These are phyloP conservation scores for Candida mattraensis DNA, from an alignment of 805 yeast genomes.

Conservation along the genomic window DNA sequence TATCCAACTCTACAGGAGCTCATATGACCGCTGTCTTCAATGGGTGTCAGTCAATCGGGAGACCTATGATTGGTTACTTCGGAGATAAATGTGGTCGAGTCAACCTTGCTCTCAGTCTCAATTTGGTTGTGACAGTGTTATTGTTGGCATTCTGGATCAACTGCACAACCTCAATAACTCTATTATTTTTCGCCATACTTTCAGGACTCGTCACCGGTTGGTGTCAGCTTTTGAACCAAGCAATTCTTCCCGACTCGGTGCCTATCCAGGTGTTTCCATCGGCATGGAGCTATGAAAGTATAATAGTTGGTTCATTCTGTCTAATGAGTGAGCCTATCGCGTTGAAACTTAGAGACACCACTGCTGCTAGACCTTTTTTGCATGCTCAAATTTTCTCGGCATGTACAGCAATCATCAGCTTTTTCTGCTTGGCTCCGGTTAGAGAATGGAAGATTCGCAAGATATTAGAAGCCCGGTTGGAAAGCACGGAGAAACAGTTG, in stretches of 20 bases:
- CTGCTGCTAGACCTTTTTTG: slow-evolving; percentile 43
- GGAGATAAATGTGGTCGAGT: slow-evolving; percentile 49
- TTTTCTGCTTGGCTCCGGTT: slow-evolving; percentile 42
- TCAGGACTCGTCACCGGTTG: slow-evolving; percentile 49
- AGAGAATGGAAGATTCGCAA: slow-evolving; percentile 53
- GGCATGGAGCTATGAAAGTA: slow-evolving; percentile 29
- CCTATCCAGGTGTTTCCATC: slow-evolving; percentile 29
- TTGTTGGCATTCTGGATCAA: slow-evolving; percentile 47
- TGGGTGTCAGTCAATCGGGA: slow-evolving; percentile 47
- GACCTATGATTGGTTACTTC: slow-evolving; percentile 46
- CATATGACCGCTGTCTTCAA: slow-evolving; percentile 45
- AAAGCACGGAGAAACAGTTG: slow-evolving; percentile 9
- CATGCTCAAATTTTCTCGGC: slow-evolving; percentile 65
- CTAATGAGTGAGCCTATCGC: slow-evolving; percentile 33
- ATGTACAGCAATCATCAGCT: slow-evolving; percentile 42
- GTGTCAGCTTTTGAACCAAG: slow-evolving; percentile 33
- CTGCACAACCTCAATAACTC: slow-evolving; percentile 33
- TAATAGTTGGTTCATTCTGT: slow-evolving; percentile 29
- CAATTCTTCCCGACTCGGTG: slow-evolving; percentile 31
- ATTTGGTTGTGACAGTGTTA: slow-evolving; percentile 35
- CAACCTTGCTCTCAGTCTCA: slow-evolving; percentile 40
- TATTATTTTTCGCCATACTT: slow-evolving; percentile 37
- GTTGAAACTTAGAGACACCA: slow-evolving; percentile 23
- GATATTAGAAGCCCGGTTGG: slow-evolving; percentile 27
- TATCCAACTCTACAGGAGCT: slow-evolving; percentile 42